Percentiles rank a stretch among this genome's conserved stretches.
Conservation (phyloP, 1,284 basidiomycete genomes). For the Ganoderma boninense region DNA sequence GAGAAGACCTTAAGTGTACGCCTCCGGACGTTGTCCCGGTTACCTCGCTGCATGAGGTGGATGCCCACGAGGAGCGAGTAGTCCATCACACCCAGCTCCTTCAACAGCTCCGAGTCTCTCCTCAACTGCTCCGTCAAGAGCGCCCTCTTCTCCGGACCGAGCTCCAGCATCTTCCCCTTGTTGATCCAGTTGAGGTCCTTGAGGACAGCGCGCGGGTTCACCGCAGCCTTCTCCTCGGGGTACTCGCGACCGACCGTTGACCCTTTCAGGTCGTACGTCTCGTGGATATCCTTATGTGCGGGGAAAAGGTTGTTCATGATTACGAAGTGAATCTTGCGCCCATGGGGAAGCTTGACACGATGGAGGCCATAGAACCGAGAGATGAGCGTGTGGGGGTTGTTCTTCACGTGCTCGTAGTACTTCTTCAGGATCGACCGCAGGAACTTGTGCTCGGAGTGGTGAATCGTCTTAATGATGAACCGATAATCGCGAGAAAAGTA, state of each 20-base stretch:
- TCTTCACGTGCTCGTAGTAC: conserved; percentile 90
- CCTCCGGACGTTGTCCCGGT: conserved; percentile 89
- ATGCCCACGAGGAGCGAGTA: conserved; percentile 95
- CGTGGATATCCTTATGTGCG: conserved; percentile 96
- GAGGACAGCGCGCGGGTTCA: conserved; percentile 88
- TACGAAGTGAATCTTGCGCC: conserved; percentile 97
- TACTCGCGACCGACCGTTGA: conserved; percentile 92
- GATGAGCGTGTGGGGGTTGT: conserved; percentile 93
- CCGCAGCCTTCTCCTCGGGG: conserved; percentile 82
- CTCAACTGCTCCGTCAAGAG: conserved; percentile 90
- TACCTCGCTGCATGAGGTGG: conserved; percentile 92
- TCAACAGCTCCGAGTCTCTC: conserved; percentile 88
- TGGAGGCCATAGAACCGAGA: conserved; percentile 97
- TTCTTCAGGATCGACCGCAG: conserved; percentile 84
- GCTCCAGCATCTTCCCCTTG: conserved; percentile 78
- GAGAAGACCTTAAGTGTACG: conserved; percentile 94
- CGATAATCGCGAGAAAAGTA: conserved; percentile 99
- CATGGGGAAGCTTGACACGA: conserved; percentile 94
- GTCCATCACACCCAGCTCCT: conserved; percentile 92
- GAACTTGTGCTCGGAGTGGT: conserved; percentile 94
- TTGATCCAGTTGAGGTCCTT: conserved; percentile 99
- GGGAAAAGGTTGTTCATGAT: conserved; percentile 99
- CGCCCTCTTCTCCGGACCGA: conserved; percentile 95
- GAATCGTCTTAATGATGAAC: conserved; percentile 99
- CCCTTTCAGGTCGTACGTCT: conserved; percentile 98